phyloP scores from a whole-genome alignment of 2,329 filamentous ascomycete species.

The Arachnopeziza araneosa region DNA sequence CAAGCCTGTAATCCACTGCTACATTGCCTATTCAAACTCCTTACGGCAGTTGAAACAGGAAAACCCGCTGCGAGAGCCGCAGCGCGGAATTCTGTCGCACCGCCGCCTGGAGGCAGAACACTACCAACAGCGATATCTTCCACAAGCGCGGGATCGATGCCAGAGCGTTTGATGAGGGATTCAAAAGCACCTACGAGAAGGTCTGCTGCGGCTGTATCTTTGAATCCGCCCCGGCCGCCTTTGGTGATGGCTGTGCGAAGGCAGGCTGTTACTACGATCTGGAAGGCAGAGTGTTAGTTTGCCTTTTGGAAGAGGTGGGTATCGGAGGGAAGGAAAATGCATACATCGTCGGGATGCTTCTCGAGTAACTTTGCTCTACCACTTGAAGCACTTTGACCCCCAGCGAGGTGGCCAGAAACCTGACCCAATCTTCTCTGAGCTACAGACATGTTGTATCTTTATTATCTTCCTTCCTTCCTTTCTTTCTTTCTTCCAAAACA shows the following conservation, averaged over 20 bases:
- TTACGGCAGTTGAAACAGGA: slow-evolving; percentile 77
- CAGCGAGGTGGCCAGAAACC: slow-evolving; percentile 55
- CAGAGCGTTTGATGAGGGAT: slow-evolving; percentile 75
- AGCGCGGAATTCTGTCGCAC: slow-evolving; percentile 94
- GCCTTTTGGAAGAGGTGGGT: not conserved
- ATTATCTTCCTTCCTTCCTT: not conserved
- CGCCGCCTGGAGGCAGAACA: slow-evolving; percentile 87
- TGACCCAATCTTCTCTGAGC: slow-evolving; percentile 37
- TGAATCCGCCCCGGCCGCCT: slow-evolving; percentile 89
- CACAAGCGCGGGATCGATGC: slow-evolving; percentile 80
- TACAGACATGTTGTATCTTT: slow-evolving; percentile 5
- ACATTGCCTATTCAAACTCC: slow-evolving; percentile 89
- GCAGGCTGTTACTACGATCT: slow-evolving; percentile 86
- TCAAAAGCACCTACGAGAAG: slow-evolving; percentile 79
- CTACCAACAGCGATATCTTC: slow-evolving; percentile 91
- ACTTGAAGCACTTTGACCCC: slow-evolving; percentile 29
- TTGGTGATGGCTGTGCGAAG: slow-evolving; percentile 90
- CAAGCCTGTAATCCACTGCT: slow-evolving; percentile 88
- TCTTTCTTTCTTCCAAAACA: not conserved
- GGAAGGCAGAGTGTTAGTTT: slow-evolving; percentile 23
- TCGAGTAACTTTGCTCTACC: slow-evolving; percentile 43
- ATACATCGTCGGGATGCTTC: slow-evolving; percentile 63
- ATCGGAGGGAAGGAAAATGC: slow-evolving; percentile 17
- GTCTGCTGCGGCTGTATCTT: slow-evolving; percentile 85
- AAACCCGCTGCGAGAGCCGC: slow-evolving; percentile 88